Percentiles rank a stretch among this genome's conserved stretches.
These are phyloP conservation scores for Pinus tabuliformis DNA, from an alignment of 75 land plant genomes.

Conservation along the genomic window DNA sequence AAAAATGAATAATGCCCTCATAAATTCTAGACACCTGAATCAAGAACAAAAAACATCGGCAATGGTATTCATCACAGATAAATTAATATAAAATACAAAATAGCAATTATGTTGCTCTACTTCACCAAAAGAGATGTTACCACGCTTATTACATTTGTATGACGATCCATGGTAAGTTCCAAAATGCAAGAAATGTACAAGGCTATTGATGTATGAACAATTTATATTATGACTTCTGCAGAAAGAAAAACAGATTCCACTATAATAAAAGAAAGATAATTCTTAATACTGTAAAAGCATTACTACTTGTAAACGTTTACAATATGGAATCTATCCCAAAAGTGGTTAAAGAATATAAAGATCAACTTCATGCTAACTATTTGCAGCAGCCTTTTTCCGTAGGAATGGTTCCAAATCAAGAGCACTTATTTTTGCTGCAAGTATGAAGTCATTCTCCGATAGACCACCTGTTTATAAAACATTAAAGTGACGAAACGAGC, in stretches of 20 bases:
- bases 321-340: background rate
- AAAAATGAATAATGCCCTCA: background rate
- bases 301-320: background rate
- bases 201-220: background rate
- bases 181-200: background rate
- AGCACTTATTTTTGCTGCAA: conserved; percentile 86
- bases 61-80: background rate
- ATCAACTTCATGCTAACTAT: background rate
- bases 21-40: background rate
- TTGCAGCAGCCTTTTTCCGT: conserved; percentile 33
- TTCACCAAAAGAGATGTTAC: background rate
- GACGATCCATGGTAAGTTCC: background rate
- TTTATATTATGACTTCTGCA: background rate
- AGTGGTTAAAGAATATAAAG: background rate
- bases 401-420: conserved; percentile 65
- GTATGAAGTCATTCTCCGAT: conserved; percentile 98
- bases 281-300: background rate
- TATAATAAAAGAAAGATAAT: background rate
- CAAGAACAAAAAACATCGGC: background rate
- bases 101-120: background rate
- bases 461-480: conserved; percentile 64
- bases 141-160: background rate
- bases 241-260: background rate
- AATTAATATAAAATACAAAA: background rate
- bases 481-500: background rate